Evolutionary conservation across 2,329 filamentous ascomycete genomes (phyloP).

Genomic region (Coleophoma crateriformis): DNA sequence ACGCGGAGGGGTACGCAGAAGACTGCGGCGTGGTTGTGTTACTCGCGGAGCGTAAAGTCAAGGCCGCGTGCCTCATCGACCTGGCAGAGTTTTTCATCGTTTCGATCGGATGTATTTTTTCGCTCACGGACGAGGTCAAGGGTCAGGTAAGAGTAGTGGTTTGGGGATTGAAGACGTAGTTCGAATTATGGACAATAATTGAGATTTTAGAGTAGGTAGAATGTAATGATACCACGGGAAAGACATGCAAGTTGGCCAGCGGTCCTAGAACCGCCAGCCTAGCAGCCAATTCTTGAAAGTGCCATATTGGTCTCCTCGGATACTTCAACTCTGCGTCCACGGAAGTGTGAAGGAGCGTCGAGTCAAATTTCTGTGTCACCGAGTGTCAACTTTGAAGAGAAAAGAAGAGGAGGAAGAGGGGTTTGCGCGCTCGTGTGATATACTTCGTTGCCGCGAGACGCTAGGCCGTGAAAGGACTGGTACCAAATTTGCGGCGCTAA

Average conservation of each 20-base stretch:
- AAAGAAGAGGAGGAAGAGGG: conserved; percentile 22
- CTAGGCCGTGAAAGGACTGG: neutral
- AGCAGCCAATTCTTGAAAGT: conserved; percentile 28
- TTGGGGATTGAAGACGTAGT: conserved; percentile 4
- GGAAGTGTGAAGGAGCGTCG: conserved; percentile 33
- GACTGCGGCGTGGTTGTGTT: conserved; percentile 9
- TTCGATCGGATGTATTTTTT: neutral
- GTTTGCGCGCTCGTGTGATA: neutral
- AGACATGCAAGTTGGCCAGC: conserved; percentile 19
- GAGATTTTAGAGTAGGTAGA: neutral
- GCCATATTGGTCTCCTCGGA: conserved; percentile 40
- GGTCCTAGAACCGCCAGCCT: conserved; percentile 20
- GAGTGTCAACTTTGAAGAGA: conserved; percentile 49
- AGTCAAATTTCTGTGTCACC: conserved; percentile 52
- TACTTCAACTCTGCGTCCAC: conserved; percentile 52
- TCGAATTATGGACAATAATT: conserved; percentile 10
- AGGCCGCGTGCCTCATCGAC: neutral
- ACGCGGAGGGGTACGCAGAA: conserved; percentile 16
- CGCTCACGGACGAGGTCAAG: neutral
- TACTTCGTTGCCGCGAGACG: neutral
- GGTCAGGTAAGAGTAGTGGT: neutral
- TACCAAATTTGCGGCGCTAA: neutral
- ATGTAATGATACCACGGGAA: conserved; percentile 28
- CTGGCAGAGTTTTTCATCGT: neutral
- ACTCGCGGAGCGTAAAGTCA: neutral